A percentile compares a stretch with the other conserved stretches of the same genome.
These are phyloP conservation scores for Pleurotus tuoliensis DNA, from an alignment of 768 basidiomycete genomes.

Conservation along the genomic window DNA sequence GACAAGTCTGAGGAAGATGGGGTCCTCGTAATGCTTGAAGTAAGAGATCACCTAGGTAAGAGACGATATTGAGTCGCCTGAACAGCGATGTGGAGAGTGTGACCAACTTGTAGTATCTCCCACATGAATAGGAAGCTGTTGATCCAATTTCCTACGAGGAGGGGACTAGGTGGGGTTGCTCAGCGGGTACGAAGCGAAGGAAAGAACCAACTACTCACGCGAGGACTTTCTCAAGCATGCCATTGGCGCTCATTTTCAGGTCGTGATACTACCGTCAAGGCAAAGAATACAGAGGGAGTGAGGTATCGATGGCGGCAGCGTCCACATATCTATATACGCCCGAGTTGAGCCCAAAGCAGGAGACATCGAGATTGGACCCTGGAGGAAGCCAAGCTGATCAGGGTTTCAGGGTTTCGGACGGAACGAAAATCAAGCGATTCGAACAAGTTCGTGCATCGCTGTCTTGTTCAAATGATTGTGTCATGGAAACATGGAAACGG, in stretches of 20 bases:
- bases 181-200: not conserved
- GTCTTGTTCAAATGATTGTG: slow-evolving; percentile 5
- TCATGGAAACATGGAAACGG: slow-evolving; percentile 2
- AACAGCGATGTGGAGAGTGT: too few species aligned
- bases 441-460: not conserved
- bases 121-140: slow-evolving; percentile 6
- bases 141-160: slow-evolving; percentile 3
- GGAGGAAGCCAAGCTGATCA: not conserved
- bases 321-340: not conserved
- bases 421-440: slow-evolving; percentile 5
- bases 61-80: not conserved
- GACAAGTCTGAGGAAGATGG: not conserved
- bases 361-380: slow-evolving; percentile 7
- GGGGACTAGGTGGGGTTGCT: not conserved
- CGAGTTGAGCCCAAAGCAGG: not conserved
- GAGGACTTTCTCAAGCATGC: slow-evolving; percentile 6
- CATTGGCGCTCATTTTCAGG: not conserved
- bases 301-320: not conserved
- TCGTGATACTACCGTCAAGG: slow-evolving; percentile 8
- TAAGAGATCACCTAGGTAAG: slow-evolving; percentile 2
- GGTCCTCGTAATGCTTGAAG: slow-evolving; percentile 4
- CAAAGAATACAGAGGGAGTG: not conserved
- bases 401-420: not conserved
- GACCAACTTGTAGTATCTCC: slow-evolving; percentile 5
- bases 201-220: not conserved